A percentile compares a stretch with the other conserved stretches of the same genome.
phyloP scores from a whole-genome alignment of 2,329 filamentous ascomycete species.

The Rosellinia necatrix region DNA sequence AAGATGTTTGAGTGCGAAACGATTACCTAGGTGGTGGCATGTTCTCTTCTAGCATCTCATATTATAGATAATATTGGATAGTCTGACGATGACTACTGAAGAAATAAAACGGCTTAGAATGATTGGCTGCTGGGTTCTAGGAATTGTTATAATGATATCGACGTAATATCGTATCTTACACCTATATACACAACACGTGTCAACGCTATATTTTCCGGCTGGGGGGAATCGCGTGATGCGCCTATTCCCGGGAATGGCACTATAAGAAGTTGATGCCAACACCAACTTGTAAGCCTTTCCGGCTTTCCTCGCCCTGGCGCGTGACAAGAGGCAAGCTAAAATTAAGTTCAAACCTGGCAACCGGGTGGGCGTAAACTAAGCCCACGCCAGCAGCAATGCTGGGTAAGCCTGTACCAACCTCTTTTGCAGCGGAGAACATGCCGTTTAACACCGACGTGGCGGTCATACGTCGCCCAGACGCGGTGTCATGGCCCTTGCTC shows the following conservation, averaged over 20 bases:
- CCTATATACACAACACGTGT: conserved; percentile 13
- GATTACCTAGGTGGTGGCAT: no score
- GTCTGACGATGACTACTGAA: no score
- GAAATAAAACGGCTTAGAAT: no score
- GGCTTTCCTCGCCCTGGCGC: conserved; percentile 80
- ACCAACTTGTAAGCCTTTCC: conserved; percentile 94
- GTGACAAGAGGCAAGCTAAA: conserved; percentile 86
- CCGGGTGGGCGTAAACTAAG: conserved; percentile 91
- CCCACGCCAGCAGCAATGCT: conserved; percentile 87
- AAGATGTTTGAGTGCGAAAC: no score
- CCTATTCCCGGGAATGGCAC: conserved; percentile 1
- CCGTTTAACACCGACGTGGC: conserved; percentile 55
- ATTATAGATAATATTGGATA: no score
- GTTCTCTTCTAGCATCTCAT: no score
- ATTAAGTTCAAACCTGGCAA: conserved; percentile 93
- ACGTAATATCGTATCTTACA: not conserved
- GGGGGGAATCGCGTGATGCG: not conserved
- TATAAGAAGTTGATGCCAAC: conserved; percentile 96
- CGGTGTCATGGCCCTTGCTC: conserved; percentile 48
- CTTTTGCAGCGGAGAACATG: conserved; percentile 66
- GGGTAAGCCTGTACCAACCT: conserved; percentile 76
- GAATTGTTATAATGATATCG: conserved; percentile 2
- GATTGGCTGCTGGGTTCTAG: not conserved
- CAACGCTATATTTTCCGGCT: not conserved
- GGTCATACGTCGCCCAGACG: conserved; percentile 41